phyloP scores from a whole-genome alignment of 176 grass and related monocot genomes.

The Alloteropsis semialata region DNA sequence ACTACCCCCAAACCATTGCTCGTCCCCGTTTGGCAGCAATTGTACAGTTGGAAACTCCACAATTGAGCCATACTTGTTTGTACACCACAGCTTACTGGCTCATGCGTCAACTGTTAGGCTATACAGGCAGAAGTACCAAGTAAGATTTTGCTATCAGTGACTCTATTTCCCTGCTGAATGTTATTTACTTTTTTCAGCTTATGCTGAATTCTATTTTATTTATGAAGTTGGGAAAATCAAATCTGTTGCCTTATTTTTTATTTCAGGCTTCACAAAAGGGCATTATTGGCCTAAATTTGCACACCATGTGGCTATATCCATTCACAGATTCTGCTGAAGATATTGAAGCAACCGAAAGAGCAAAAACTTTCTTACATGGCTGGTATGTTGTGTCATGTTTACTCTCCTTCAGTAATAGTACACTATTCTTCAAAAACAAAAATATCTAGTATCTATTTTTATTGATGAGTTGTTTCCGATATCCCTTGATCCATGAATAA shows the following conservation, averaged over 20 bases:
- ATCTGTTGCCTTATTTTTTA: background rate
- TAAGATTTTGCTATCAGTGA: constrained; percentile 21
- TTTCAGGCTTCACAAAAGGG: constrained; percentile 44
- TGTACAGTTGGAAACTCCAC: constrained; percentile 54
- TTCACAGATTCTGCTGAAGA: constrained; percentile 41
- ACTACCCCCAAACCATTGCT: constrained; percentile 48
- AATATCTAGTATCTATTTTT: background rate
- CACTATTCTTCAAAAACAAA: background rate
- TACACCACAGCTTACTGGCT: constrained; percentile 46
- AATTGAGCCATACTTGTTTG: constrained; percentile 54
- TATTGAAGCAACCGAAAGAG: constrained; percentile 44
- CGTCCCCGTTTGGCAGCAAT: constrained; percentile 55
- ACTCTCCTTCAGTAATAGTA: background rate
- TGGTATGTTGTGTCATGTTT: constrained; percentile 38
- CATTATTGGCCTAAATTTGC: constrained; percentile 50
- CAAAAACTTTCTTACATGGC: constrained; percentile 17
- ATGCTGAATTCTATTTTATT: background rate
- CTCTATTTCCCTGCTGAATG: background rate
- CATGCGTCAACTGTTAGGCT: constrained; percentile 56
- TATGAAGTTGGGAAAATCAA: background rate
- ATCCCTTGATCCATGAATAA: background rate
- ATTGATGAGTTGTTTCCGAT: background rate
- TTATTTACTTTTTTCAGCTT: too few species aligned
- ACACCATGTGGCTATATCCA: constrained; percentile 50
- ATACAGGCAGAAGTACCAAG: constrained; percentile 54